These are phyloP conservation scores for Trametes maxima DNA, from an alignment of 768 basidiomycete genomes.

Conservation along the genomic window DNA sequence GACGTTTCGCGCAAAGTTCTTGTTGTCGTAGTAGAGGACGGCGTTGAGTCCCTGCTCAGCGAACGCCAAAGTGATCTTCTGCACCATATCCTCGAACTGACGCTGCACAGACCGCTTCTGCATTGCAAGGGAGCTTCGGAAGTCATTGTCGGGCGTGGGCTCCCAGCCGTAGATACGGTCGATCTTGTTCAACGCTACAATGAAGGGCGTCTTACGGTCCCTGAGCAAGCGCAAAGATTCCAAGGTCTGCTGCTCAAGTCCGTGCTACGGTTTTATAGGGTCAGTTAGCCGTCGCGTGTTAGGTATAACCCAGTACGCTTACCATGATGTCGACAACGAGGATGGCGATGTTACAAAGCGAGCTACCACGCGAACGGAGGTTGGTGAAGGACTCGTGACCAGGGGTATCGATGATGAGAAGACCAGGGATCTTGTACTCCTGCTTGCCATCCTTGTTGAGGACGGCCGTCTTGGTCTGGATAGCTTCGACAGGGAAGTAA, in stretches of 20 bases:
- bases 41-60: slow-evolving; percentile 98
- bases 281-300: not conserved
- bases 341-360: slow-evolving; percentile 97
- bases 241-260: slow-evolving; percentile 95
- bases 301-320: slow-evolving; percentile 25
- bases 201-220: slow-evolving; percentile 96
- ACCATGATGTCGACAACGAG: slow-evolving; percentile 99
- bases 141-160: slow-evolving; percentile 87
- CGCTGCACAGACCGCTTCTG: slow-evolving; percentile 79
- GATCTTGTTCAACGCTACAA: slow-evolving; percentile 99
- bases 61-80: slow-evolving; percentile 88
- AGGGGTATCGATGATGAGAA: slow-evolving; percentile 96
- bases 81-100: slow-evolving; percentile 88
- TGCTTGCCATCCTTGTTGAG: slow-evolving; percentile 85
- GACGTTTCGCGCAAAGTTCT: slow-evolving; percentile 89
- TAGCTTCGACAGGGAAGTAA: slow-evolving; percentile 96
- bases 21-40: slow-evolving; percentile 96
- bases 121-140: slow-evolving; percentile 86
- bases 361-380: slow-evolving; percentile 91
- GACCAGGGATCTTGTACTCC: slow-evolving; percentile 96
- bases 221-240: slow-evolving; percentile 92
- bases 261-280: slow-evolving; percentile 61
- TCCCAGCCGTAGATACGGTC: slow-evolving; percentile 98
- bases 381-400: slow-evolving; percentile 99
- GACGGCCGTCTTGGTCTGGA: slow-evolving; percentile 91